phyloP scores from a whole-genome alignment of 2,329 filamentous ascomycete species.

The Ophiostoma tasmaniense region DNA sequence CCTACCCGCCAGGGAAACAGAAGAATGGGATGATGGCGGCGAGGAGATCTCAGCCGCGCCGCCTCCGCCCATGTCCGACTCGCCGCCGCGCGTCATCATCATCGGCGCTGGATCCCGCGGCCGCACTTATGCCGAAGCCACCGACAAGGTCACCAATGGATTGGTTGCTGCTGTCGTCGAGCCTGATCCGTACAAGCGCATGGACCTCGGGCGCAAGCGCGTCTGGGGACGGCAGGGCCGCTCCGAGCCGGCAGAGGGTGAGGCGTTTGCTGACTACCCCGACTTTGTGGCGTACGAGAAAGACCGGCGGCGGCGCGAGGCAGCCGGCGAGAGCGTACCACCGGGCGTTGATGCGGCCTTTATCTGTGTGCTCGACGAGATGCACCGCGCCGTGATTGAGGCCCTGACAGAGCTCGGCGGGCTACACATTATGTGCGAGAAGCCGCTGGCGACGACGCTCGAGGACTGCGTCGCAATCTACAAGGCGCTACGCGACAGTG shows the following conservation, averaged over 20 bases:
- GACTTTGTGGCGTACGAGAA: constrained; percentile 69
- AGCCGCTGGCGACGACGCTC: constrained; percentile 76
- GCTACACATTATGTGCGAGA: constrained; percentile 89
- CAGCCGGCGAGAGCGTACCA: constrained; percentile 38
- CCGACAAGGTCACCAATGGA: constrained; percentile 56
- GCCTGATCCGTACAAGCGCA: constrained; percentile 67
- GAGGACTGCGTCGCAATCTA: constrained; percentile 71
- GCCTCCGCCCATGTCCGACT: constrained; percentile 38
- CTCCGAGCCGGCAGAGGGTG: constrained; percentile 43
- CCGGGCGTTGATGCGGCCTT: constrained; percentile 54
- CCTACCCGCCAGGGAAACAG: neutral
- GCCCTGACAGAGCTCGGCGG: constrained; percentile 58
- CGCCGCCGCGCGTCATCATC: constrained; percentile 60
- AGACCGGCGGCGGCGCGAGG: constrained; percentile 43
- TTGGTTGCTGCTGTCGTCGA: constrained; percentile 73
- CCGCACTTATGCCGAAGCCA: constrained; percentile 61
- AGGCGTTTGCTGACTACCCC: constrained; percentile 65
- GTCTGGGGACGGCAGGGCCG: constrained; percentile 53
- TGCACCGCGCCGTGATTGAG: constrained; percentile 73
- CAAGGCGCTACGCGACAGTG: constrained; percentile 38
- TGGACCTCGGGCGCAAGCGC: constrained; percentile 58
- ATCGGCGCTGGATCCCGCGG: constrained; percentile 79
- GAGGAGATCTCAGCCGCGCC: constrained; percentile 28
- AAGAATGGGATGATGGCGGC: constrained; percentile 19
- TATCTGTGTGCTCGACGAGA: constrained; percentile 71